Percentiles rank a stretch among this genome's conserved stretches.
phyloP scores from a whole-genome alignment of 2,329 filamentous ascomycete genomes.

The Trichothecium roseum region DNA sequence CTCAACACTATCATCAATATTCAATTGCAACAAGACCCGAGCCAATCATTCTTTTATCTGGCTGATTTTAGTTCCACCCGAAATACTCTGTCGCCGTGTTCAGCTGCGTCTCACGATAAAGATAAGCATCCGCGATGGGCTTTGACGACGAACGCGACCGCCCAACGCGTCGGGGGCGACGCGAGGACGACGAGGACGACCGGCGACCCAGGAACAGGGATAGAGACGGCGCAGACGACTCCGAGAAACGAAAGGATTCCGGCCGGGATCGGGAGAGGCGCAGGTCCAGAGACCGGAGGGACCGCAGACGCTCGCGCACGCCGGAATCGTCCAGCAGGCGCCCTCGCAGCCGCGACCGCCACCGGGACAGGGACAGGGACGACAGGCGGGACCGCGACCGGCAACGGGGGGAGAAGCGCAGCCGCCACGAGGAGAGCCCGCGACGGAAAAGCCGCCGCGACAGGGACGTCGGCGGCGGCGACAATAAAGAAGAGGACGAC shows the following conservation, averaged over 20 bases:
- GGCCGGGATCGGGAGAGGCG: constrained; percentile 14
- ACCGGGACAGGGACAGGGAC: constrained; percentile 10
- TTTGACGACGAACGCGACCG: constrained; percentile 1
- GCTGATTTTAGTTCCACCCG: too few species aligned
- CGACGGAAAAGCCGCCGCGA: constrained; percentile 8
- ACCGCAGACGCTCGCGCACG: constrained; percentile 20
- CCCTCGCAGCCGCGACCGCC: constrained; percentile 16
- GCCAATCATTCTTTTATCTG: too few species aligned
- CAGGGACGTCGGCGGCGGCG: constrained; percentile 1
- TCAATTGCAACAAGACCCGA: too few species aligned
- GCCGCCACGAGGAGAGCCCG: constrained; percentile 2
- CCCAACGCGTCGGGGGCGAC: background rate
- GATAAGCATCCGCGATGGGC: background rate
- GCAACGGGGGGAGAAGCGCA: constrained; percentile 2
- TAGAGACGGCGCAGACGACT: constrained; percentile 12
- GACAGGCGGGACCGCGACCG: constrained; percentile 10
- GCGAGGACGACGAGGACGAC: constrained; percentile 11
- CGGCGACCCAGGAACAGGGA: constrained; percentile 10
- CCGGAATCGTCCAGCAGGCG: constrained; percentile 16
- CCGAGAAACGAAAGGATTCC: constrained; percentile 5
- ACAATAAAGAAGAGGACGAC: constrained; percentile 11
- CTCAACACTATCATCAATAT: too few species aligned
- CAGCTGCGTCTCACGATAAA: too few species aligned
- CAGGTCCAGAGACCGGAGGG: constrained; percentile 16
- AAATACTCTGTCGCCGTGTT: too few species aligned